These are phyloP conservation scores for Berkeleyomyces rouxiae DNA, from an alignment of 2,329 filamentous ascomycete species.

Conservation along the genomic window DNA sequence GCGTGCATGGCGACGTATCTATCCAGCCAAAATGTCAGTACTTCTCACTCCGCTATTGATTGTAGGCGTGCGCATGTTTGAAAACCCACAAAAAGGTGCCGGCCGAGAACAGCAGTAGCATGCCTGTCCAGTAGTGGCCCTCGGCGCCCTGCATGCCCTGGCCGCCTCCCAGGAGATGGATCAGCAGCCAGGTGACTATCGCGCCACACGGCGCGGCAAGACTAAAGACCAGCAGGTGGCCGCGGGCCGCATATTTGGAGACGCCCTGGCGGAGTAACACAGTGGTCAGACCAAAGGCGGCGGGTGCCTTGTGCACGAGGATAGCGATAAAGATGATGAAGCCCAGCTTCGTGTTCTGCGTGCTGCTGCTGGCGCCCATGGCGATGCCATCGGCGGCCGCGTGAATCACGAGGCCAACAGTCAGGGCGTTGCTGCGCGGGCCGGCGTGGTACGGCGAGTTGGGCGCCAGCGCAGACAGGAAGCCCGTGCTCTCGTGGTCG, in stretches of 20 bases:
- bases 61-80: background rate
- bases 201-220: slow-evolving; percentile 79
- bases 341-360: slow-evolving; percentile 56
- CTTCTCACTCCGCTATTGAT: background rate
- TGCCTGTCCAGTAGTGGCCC: slow-evolving; percentile 77
- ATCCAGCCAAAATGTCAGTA: background rate
- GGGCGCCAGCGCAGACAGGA: slow-evolving; percentile 37
- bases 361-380: slow-evolving; percentile 74
- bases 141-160: slow-evolving; percentile 38
- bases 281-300: slow-evolving; percentile 85
- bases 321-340: slow-evolving; percentile 92
- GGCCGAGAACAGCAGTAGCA: slow-evolving; percentile 84
- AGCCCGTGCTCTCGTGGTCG: slow-evolving; percentile 41
- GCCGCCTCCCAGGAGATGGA: slow-evolving; percentile 56
- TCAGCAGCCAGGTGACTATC: slow-evolving; percentile 63
- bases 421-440: slow-evolving; percentile 59
- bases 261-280: slow-evolving; percentile 81
- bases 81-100: slow-evolving; percentile 76
- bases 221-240: slow-evolving; percentile 80
- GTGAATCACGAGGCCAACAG: slow-evolving; percentile 88
- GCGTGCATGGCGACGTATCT: slow-evolving; percentile 98
- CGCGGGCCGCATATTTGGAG: slow-evolving; percentile 67
- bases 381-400: slow-evolving; percentile 90
- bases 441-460: slow-evolving; percentile 30
- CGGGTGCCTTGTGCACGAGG: slow-evolving; percentile 93